These are phyloP conservation scores for Acanthamoeba polyphaga DNA, from an alignment of 208 protist species.

Conservation along the genomic window DNA sequence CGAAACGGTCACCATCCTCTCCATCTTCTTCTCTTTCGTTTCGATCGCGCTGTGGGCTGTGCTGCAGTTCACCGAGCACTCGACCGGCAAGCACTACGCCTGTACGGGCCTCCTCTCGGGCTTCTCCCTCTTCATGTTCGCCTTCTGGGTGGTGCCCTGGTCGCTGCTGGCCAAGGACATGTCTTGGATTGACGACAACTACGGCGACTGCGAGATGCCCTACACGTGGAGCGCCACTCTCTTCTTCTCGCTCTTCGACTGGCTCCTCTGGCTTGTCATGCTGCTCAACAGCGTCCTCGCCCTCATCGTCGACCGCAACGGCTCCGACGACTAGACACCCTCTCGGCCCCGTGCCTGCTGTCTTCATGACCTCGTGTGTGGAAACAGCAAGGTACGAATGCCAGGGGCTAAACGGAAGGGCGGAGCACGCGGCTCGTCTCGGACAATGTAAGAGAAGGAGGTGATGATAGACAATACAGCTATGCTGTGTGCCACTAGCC, in stretches of 20 bases:
- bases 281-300: background rate
- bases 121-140: slow-evolving; percentile 26
- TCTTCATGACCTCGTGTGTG: too few relatives aligned
- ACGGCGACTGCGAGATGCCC: background rate
- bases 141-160: slow-evolving; percentile 30
- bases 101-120: background rate
- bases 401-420: too few relatives aligned
- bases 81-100: slow-evolving; percentile 5
- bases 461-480: too few relatives aligned
- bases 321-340: too few relatives aligned
- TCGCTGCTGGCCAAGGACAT: slow-evolving; percentile 37
- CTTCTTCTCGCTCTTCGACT: slow-evolving; percentile 47
- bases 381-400: too few relatives aligned
- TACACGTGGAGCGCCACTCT: slow-evolving; percentile 51
- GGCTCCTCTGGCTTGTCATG: slow-evolving; percentile 23
- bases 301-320: background rate
- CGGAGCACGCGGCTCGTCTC: too few relatives aligned
- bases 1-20: slow-evolving; percentile 35
- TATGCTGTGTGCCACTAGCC: too few relatives aligned
- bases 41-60: background rate
- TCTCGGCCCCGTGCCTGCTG: too few relatives aligned
- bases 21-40: background rate
- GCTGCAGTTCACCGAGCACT: background rate
- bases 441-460: too few relatives aligned
- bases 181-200: background rate